phyloP scores from a whole-genome alignment of 331 rosid species.

The Malus hybrid region DNA sequence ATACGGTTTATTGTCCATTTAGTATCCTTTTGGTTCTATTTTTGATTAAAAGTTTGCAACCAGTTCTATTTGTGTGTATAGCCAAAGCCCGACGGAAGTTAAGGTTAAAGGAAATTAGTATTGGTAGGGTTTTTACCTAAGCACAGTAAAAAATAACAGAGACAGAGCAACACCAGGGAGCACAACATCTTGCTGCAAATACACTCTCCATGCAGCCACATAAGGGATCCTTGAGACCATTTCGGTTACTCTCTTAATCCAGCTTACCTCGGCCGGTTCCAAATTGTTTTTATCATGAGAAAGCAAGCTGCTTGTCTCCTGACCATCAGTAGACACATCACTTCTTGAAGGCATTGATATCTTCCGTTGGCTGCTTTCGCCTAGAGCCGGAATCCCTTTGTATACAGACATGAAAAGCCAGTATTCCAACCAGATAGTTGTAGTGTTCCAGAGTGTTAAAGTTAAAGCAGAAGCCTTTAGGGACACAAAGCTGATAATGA shows the following conservation, averaged over 20 bases:
- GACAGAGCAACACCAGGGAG: slow-evolving; percentile 82
- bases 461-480: slow-evolving; percentile 76
- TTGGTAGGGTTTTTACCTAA: slow-evolving; percentile 42
- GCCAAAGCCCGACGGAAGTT: neutral
- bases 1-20: too few relatives aligned
- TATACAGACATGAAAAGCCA: slow-evolving; percentile 79
- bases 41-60: too few relatives aligned
- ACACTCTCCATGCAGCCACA: slow-evolving; percentile 67
- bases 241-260: slow-evolving; percentile 9
- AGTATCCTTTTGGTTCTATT: too few relatives aligned
- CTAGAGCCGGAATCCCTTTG: slow-evolving; percentile 64
- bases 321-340: slow-evolving; percentile 18
- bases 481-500: slow-evolving; percentile 75
- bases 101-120: neutral
- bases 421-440: slow-evolving; percentile 73
- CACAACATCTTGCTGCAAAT: slow-evolving; percentile 58
- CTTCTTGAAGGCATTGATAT: slow-evolving; percentile 26
- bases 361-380: slow-evolving; percentile 48
- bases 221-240: slow-evolving; percentile 42
- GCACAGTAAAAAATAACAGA: slow-evolving; percentile 73
- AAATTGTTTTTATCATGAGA: slow-evolving; percentile 4
- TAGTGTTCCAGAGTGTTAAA: slow-evolving; percentile 65
- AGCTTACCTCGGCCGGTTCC: slow-evolving; percentile 12
- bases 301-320: slow-evolving; percentile 27
- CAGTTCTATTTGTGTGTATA: neutral